These are phyloP conservation scores for Aspergillus nomiae DNA, from an alignment of 2,329 filamentous ascomycete species.

Conservation along the genomic window DNA sequence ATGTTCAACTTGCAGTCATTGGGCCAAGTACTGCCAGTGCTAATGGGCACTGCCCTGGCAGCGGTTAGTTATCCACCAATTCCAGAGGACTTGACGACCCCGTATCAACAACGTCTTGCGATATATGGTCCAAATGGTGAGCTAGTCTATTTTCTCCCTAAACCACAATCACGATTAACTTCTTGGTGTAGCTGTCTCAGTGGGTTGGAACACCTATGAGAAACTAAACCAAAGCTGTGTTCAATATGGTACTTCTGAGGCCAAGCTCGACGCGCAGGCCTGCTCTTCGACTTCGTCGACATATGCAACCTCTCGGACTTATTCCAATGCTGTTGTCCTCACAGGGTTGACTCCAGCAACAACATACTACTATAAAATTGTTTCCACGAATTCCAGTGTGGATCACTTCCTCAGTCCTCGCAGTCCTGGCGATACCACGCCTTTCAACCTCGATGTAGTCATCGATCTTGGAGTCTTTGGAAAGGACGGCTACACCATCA, in stretches of 20 bases:
- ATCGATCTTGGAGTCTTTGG: conserved; percentile 61
- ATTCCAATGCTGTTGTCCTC: conserved; percentile 53
- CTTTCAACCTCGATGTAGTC: conserved; percentile 56
- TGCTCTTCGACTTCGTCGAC: conserved; percentile 54
- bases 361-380: conserved; percentile 63
- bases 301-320: conserved; percentile 58
- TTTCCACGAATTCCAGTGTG: conserved; percentile 57
- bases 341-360: conserved; percentile 53
- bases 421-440: conserved; percentile 55
- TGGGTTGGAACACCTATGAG: conserved; percentile 61
- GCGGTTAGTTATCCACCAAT: conserved; percentile 47
- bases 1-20: not conserved
- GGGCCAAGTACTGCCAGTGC: not conserved
- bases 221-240: conserved; percentile 52
- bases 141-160: conserved; percentile 9
- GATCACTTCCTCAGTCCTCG: conserved; percentile 59
- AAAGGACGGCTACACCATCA: conserved; percentile 54
- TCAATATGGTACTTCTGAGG: conserved; percentile 51
- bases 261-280: conserved; percentile 39
- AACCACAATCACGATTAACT: not conserved
- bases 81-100: conserved; percentile 55
- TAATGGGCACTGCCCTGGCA: conserved; percentile 17
- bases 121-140: conserved; percentile 53
- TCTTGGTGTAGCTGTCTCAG: conserved; percentile 46
- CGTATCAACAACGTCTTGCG: conserved; percentile 57